Evolutionary conservation across 164 flowering plant genomes (phyloP).

Genomic region (Annona squamosa): DNA sequence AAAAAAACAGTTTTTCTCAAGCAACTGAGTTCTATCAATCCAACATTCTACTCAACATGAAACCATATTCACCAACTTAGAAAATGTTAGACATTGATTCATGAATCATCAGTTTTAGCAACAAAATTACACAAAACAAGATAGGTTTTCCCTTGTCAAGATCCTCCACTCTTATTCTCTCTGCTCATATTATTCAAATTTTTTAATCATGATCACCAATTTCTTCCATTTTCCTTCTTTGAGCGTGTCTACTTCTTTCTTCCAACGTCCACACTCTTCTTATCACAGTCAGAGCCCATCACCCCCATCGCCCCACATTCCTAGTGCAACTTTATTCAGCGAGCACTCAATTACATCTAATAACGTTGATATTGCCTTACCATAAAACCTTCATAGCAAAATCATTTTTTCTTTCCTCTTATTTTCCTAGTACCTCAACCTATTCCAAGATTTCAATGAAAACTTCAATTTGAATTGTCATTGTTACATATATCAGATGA

Average conservation of each 20-base stretch:
- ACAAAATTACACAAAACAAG: too few relatives aligned
- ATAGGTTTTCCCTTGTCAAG: too few relatives aligned
- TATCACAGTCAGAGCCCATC: too few relatives aligned
- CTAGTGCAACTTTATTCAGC: background rate
- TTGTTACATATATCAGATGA: background rate
- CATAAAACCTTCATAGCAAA: background rate
- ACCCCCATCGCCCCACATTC: too few relatives aligned
- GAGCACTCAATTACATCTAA: background rate
- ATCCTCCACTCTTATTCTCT: too few relatives aligned
- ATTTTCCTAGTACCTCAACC: background rate
- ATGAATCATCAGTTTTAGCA: too few relatives aligned
- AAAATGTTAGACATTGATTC: background rate
- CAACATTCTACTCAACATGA: background rate
- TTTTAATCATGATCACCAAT: too few relatives aligned
- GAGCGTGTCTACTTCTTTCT: too few relatives aligned
- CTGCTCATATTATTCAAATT: too few relatives aligned
- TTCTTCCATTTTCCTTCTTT: too few relatives aligned
- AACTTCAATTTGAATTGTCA: background rate
- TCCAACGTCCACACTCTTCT: too few relatives aligned
- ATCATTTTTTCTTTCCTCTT: background rate
- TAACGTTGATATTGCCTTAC: background rate
- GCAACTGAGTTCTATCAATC: background rate
- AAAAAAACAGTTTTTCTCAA: background rate
- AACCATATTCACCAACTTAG: background rate
- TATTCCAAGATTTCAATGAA: background rate